Evolutionary conservation across 2,329 filamentous ascomycete genomes (phyloP), one percentile per base, ranked within the genome.

Genomic region (Ophiosphaerella narmari): DNA sequence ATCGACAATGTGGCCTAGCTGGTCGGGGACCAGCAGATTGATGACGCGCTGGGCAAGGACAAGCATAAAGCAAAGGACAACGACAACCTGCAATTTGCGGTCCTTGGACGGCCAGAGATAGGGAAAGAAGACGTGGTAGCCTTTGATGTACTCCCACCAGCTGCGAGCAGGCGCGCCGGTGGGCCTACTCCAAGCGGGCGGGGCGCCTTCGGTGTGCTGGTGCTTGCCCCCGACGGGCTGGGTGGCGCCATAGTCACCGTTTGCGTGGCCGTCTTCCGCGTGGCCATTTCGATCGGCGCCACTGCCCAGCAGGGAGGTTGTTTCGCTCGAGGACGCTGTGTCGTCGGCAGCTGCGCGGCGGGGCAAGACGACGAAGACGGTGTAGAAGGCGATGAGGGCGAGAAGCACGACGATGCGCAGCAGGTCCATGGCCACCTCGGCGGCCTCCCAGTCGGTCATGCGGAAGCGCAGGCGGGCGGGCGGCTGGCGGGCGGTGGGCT

Each of bases 101-200:
- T 90, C 86, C 67, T 93, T 93, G 65, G 86, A 88, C 0, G 94
- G 94, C 94, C 94, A 99, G 50, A 97, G 84, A 69, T 97, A 99
- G 0, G 92, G 93, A 71, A 97, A 95, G 75, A 99, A 96, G 43
- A 97, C 80, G 11, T 88, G 89, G 73, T 97, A 99, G 39, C 93
- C 91, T 57, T 88, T 86, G 53, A 97, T 78, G 72, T 99, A 99
- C 69, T 97, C 92, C 86, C 89, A 96, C 94, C 94, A 99, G 44
- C 87, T 94, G 60, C 89, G 91, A 61, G 89, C 89, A 2, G 91
- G 92, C 7, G 91, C 83, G 57, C 90, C 93, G 33, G 88, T 88
- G 2, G 92, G 92, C 61, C 93, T 88, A 72, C 95, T 95, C 80
- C 96, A 97, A 5, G 89, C 90, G 8, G 88, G 86, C 21, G 85